These are phyloP conservation scores for Yamadazyma blattariae DNA, from an alignment of 1,139 yeast species.

Conservation along the genomic window DNA sequence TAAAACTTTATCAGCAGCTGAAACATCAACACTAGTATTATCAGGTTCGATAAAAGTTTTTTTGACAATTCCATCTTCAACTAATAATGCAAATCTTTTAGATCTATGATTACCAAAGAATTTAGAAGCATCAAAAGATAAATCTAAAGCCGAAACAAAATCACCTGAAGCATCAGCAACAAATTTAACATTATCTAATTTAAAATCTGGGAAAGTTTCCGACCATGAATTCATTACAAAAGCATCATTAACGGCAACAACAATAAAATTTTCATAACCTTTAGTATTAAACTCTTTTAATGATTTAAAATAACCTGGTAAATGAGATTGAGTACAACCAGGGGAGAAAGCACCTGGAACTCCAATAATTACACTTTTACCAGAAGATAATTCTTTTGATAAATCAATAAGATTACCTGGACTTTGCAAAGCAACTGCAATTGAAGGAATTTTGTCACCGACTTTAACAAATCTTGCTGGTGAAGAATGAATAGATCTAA, in stretches of 20 bases:
- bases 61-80: constrained; percentile 69
- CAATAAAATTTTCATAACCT: constrained; percentile 60
- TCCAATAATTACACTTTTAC: constrained; percentile 67
- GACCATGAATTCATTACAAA: constrained; percentile 77
- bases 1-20: constrained; percentile 40
- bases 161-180: constrained; percentile 78
- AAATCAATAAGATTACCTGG: constrained; percentile 67
- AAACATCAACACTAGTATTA: constrained; percentile 61
- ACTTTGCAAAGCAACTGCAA: constrained; percentile 56
- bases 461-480: constrained; percentile 16
- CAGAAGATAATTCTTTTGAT: constrained; percentile 49
- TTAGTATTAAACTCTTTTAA: constrained; percentile 54
- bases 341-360: constrained; percentile 94
- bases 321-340: constrained; percentile 74
- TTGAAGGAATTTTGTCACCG: constrained; percentile 61
- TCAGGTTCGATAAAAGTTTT: constrained; percentile 79
- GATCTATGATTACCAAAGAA: constrained; percentile 75
- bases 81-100: constrained; percentile 72
- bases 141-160: constrained; percentile 62
- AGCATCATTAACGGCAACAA: constrained; percentile 82
- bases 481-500: not conserved
- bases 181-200: constrained; percentile 43
- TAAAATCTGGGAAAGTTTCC: constrained; percentile 34
- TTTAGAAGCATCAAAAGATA: constrained; percentile 67
- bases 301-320: constrained; percentile 70